Evolutionary conservation across 1,139 yeast species (phyloP), one percentile per base, ranked within the genome.

Genomic region (Nakaseomyces glabratus): DNA sequence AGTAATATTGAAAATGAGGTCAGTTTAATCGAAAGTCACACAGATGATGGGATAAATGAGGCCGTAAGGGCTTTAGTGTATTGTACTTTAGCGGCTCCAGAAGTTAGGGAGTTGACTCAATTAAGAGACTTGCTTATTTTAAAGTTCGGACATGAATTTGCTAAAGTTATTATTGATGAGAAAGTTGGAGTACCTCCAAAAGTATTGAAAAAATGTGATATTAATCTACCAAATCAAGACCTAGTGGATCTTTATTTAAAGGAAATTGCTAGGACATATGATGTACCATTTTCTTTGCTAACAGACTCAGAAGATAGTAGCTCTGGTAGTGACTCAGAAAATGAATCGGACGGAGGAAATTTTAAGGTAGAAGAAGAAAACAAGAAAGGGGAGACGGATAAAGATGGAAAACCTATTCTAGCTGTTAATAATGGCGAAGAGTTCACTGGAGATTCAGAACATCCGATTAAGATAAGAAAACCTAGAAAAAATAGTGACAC

Each of bases 191-290:
- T 84, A 1, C 88, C 93, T 0, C 74, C 69, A 9, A 80, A 79
- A 55, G 73, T 86, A 3, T 47, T 69, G 15, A 68, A 68, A 34
- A 62, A 90, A 42, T 75, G 93, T 43, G 64, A 69, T 15, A 71
- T 79, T 2, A 75, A 71, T 34, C 76, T 93, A 3, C 95, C 95
- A 0, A 60, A 69, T 4, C 69, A 66, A 28, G 74, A 69, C 17
- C 64, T 85, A 40, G 93, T 85, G 1, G 67, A 70, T 16, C 58
- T 82, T 41, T 86, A 86, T 52, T 62, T 86, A 42, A 64, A 72
- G 39, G 96, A 86, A 50, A 85, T 86, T 41, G 94, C 95, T 1
- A 65, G 68, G 40, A 82, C 94, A 0, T 86, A 86, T 52, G 69
- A 69, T 28, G 93, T 78, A 2, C 84, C 88, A 1, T 84, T 73